Percentiles rank a stretch among this genome's conserved stretches.
phyloP scores from a whole-genome alignment of 805 yeast species.

The Kluyveromyces nonfermentans region DNA sequence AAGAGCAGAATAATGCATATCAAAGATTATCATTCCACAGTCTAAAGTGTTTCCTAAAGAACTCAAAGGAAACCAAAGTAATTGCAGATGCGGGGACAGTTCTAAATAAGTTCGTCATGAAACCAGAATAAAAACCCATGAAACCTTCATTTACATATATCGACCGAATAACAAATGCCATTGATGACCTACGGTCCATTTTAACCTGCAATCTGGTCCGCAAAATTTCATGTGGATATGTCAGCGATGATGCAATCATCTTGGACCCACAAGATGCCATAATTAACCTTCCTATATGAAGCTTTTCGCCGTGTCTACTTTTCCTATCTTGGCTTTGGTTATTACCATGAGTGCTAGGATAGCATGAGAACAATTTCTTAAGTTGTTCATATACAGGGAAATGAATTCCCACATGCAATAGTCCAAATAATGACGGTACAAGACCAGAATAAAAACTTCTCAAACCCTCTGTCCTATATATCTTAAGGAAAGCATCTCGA shows the following conservation, averaged over 20 bases:
- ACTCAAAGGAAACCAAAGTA: conserved; percentile 89
- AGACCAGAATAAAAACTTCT: conserved; percentile 80
- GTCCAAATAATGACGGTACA: conserved; percentile 82
- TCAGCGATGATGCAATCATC: conserved; percentile 77
- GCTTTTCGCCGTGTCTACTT: conserved; percentile 7
- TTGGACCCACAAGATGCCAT: conserved; percentile 73
- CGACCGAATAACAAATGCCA: conserved; percentile 12
- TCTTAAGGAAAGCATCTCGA: conserved; percentile 69
- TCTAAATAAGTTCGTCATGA: conserved; percentile 72
- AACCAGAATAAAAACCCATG: conserved; percentile 82
- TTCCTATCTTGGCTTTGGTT: conserved; percentile 12
- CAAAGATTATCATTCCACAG: conserved; percentile 7
- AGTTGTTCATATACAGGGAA: conserved; percentile 87
- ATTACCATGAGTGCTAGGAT: conserved; percentile 1
- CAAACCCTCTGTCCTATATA: conserved; percentile 73
- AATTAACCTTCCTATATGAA: conserved; percentile 36
- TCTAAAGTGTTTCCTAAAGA: conserved; percentile 47
- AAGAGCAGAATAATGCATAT: neutral
- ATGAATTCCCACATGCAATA: conserved; percentile 90
- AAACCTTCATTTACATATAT: conserved; percentile 54
- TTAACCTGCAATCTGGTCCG: conserved; percentile 77
- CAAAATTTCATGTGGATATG: conserved; percentile 93
- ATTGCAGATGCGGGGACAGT: conserved; percentile 94
- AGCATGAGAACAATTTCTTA: conserved; percentile 42
- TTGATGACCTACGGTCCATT: conserved; percentile 23